phyloP scores from a whole-genome alignment of 2,329 filamentous ascomycete genomes.

The Monosporascus sp. region DNA sequence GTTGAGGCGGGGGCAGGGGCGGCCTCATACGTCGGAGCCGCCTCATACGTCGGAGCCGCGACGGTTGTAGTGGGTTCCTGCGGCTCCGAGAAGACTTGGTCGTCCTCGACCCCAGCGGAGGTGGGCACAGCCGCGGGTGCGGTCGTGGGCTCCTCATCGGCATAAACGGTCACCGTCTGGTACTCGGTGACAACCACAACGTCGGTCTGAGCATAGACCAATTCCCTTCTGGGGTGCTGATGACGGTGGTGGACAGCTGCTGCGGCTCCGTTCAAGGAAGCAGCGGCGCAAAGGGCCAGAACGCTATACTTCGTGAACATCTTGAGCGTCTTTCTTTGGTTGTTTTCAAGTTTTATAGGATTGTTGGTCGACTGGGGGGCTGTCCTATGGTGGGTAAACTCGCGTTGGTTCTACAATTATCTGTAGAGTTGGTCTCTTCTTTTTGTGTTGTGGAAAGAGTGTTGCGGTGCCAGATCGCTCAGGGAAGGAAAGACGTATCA shows the following conservation, averaged over 20 bases:
- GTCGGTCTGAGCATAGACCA: conserved; percentile 23
- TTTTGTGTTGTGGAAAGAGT: conserved; percentile 16
- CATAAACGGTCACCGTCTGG: conserved; percentile 22
- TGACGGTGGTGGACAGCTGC: conserved; percentile 21
- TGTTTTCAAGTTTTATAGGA: background rate
- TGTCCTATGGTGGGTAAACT: background rate
- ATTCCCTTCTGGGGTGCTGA: conserved; percentile 22
- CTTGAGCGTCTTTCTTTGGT: conserved; percentile 7
- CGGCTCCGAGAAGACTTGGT: background rate
- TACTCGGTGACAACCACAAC: conserved; percentile 24
- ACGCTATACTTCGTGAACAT: conserved; percentile 27
- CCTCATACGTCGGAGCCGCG: conserved; percentile 7
- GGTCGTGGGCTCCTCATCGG: conserved; percentile 11
- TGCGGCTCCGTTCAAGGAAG: conserved; percentile 20
- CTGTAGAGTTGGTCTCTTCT: conserved; percentile 1
- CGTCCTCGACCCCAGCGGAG: background rate
- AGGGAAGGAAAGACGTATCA: conserved; percentile 18
- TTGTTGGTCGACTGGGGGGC: background rate
- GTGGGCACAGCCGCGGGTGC: background rate
- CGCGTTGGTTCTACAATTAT: conserved; percentile 1
- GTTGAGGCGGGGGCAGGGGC: conserved; percentile 8
- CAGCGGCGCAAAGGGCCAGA: conserved; percentile 24
- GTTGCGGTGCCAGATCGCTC: conserved; percentile 23
- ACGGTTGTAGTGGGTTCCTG: background rate
- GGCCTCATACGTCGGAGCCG: conserved; percentile 6